Evolutionary conservation across 73 alveolate genomes (phyloP), one percentile per base, ranked within the genome.

Genomic region (Paramecium sonneborni): DNA sequence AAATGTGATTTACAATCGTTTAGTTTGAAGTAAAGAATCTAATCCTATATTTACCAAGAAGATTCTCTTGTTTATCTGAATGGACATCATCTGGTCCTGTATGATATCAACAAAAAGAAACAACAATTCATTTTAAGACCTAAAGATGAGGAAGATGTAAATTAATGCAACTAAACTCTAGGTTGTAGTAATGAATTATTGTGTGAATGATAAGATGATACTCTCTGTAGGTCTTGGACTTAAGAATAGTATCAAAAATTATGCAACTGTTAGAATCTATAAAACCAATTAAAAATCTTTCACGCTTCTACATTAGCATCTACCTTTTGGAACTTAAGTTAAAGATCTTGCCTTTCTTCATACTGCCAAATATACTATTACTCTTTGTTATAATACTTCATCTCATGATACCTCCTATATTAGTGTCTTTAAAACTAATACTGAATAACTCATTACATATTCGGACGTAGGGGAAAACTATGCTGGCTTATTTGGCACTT

Each of bases 211-310:
- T 26, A 79, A 79, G 55, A 26, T 30, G 90, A 39, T 79, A 23
- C 43, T 79, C 43, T 38, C 62, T 20, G 30, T 79, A 0, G 69
- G 76, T 38, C 18, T 79, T 4, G 90, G 90, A 20, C 28, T 79
- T 0, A 79, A 79, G 30, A 79, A 79, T 44, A 43, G 32, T 11
- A 79, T 46, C 44, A 79, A 79, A 79, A 79, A 79, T 79, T 79
- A 79, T 44, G 90, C 90, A 79, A 79, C 90, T 43, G 72, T 79
- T 41, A 79, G 72, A 79, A 46, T 79, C 30, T 79, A 79, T 43
- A 79, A 79, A n/a, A 39, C 76, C n/a, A 79, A 79, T 79, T 41
- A 46, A 3, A 79, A 79, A 44, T 46, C 37, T 9, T 79, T 79
- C 43, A 79, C 90, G 15, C 90, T 79, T 3, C 90, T 24, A 3